Evolutionary conservation across 1,139 yeast genomes (phyloP).

Genomic region (Lizanozyma gosingica): DNA sequence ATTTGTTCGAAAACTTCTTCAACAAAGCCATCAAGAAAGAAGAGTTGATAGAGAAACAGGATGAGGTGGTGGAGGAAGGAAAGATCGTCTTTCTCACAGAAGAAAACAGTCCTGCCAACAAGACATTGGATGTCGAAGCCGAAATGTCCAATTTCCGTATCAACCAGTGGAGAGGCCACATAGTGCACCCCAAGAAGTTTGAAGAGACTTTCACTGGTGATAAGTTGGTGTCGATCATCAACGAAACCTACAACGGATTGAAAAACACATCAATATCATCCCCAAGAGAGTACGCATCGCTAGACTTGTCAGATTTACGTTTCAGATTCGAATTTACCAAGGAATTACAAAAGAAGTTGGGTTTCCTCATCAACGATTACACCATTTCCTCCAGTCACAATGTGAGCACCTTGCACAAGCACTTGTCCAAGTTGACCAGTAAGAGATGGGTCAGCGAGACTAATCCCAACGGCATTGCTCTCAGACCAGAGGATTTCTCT

Average conservation of each 20-base stretch:
- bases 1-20: slow-evolving; percentile 13
- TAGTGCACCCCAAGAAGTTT: slow-evolving; percentile 17
- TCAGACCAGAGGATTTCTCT: slow-evolving; percentile 31
- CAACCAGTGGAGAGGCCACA: slow-evolving; percentile 26
- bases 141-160: slow-evolving; percentile 31
- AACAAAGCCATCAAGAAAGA: slow-evolving; percentile 9
- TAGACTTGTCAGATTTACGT: slow-evolving; percentile 37
- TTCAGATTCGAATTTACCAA: slow-evolving; percentile 53
- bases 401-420: slow-evolving; percentile 35
- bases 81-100: slow-evolving; percentile 30
- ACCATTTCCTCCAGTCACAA: slow-evolving; percentile 42
- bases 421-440: slow-evolving; percentile 38
- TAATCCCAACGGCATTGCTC: slow-evolving; percentile 60
- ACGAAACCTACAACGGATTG: slow-evolving; percentile 17
- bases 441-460: slow-evolving; percentile 49
- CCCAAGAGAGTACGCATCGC: slow-evolving; percentile 8
- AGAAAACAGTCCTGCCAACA: slow-evolving; percentile 25
- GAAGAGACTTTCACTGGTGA: slow-evolving; percentile 21
- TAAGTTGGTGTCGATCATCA: slow-evolving; percentile 17
- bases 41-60: slow-evolving; percentile 34
- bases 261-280: slow-evolving; percentile 7
- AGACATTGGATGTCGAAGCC: slow-evolving; percentile 17
- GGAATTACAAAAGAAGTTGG: slow-evolving; percentile 47
- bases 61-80: slow-evolving; percentile 24
- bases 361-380: slow-evolving; percentile 60